Evolutionary conservation across 108 stramenopile genomes (phyloP), one percentile per base, ranked within the genome.

Genomic region (Nannochloropsis salina): DNA sequence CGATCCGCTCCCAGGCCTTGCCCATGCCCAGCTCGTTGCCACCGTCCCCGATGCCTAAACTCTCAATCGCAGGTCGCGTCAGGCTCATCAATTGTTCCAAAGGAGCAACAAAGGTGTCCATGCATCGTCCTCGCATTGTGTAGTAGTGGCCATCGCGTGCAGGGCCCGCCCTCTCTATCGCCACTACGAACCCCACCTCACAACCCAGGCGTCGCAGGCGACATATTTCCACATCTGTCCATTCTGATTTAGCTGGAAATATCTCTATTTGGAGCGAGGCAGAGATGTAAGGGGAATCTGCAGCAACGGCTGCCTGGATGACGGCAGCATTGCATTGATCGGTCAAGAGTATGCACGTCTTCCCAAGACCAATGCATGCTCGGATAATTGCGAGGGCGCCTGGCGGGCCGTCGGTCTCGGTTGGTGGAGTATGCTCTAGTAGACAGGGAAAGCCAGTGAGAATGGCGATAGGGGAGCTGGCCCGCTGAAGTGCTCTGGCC

Each of bases 1-100:
- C 18, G 31, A 94, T 90, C 15, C 82, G 80, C n/a, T 92, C 92
- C 80, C 92, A 91, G 1, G 94, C 94, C 84, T 94, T 94, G 12
- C 95, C 95, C 94, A 95, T 94, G 9, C 95, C 95, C 42, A 95
- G 86, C 84, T 95, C 95, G 84, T 94, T 95, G 42, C 95, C 93
- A 45, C 94, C 93, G 83, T 93, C 94, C 31, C 93, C 93, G 86
- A 93, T 92, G 40, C 91, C 93, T 12, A 93, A 87, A 81, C 91
- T 92, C 42, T 81, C 81, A 3, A 89, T 83, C 15, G 51, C 80
- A 18, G 21, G 8, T 43, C 22, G 21, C 8, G 85, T 92, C 43
- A 90, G 84, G 10, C 92, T 91, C 15, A 93, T 88, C 84, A 93
- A 89, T 61, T 83, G 84, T 89, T 95, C 92, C 18, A 95, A 83